Conservation (phyloP, 2,329 filamentous ascomycete genomes). For the Botryotinia globosa region DNA sequence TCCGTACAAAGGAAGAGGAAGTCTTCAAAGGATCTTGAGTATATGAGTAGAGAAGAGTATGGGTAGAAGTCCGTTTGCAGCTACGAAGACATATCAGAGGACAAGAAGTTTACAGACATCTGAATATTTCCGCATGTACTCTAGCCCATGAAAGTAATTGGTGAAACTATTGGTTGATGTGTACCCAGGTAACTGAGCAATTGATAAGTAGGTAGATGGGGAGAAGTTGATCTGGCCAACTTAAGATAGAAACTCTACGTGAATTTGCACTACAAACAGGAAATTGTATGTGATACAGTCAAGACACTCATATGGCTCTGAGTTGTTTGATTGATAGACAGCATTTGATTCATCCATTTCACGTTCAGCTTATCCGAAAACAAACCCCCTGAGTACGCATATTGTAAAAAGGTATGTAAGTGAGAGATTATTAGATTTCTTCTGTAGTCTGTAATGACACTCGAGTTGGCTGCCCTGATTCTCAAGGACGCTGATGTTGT, state of each 20-base stretch:
- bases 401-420: not conserved
- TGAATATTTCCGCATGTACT: not conserved
- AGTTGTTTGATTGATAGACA: not conserved
- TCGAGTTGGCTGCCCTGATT: not conserved
- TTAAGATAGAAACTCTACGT: not conserved
- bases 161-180: not conserved
- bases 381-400: no score
- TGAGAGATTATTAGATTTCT: not conserved
- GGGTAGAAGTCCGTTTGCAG: not conserved
- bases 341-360: not conserved
- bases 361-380: not conserved
- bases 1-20: not conserved
- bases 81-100: no score
- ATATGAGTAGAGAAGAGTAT: not conserved
- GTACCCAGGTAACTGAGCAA: not conserved
- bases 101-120: not conserved
- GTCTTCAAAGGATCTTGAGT: not conserved
- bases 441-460: not conserved
- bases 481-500: not conserved
- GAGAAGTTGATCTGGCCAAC: not conserved
- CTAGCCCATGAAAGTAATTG: not conserved
- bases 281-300: not conserved
- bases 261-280: not conserved
- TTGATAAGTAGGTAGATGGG: not conserved
- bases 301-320: not conserved